These are phyloP conservation scores for Trichoderma orchidacearum DNA, from an alignment of 495 filamentous ascomycete species.

Conservation along the genomic window DNA sequence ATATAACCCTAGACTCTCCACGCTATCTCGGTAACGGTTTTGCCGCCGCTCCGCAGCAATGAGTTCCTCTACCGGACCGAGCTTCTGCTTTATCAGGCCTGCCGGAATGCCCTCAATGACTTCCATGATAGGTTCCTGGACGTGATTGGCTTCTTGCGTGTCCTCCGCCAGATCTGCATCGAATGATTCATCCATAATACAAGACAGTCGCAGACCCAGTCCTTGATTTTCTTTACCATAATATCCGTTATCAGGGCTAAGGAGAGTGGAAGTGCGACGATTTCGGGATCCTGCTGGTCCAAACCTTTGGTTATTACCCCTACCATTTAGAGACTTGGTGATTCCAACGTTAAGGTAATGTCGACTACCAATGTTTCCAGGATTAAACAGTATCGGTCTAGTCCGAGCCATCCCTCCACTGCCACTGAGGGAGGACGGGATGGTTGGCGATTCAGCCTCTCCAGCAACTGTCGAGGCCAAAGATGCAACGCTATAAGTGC, in stretches of 20 bases:
- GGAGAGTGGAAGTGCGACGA: neutral
- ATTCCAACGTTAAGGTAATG: conserved; percentile 16
- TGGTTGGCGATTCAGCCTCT: conserved; percentile 10
- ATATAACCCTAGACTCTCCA: conserved; percentile 20
- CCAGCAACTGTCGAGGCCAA: neutral
- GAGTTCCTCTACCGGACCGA: conserved; percentile 5
- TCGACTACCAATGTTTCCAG: conserved; percentile 5
- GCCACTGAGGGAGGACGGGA: conserved; percentile 13
- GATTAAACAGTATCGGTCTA: neutral
- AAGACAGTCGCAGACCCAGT: neutral
- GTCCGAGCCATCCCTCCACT: conserved; percentile 11
- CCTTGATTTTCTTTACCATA: neutral
- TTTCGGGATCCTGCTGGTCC: neutral
- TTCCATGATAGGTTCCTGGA: neutral
- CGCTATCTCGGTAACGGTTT: conserved; percentile 5
- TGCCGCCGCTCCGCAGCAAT: conserved; percentile 1
- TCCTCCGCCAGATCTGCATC: neutral
- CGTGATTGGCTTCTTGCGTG: neutral
- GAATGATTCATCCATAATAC: neutral
- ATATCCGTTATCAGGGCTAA: no score
- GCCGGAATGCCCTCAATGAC: conserved; percentile 1
- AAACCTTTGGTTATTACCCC: neutral
- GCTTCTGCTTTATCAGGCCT: conserved; percentile 4
- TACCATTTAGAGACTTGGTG: neutral
- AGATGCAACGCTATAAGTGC: conserved; percentile 10